These are phyloP conservation scores for Stropharia rugosoannulata DNA, from an alignment of 768 basidiomycete species.

Conservation along the genomic window DNA sequence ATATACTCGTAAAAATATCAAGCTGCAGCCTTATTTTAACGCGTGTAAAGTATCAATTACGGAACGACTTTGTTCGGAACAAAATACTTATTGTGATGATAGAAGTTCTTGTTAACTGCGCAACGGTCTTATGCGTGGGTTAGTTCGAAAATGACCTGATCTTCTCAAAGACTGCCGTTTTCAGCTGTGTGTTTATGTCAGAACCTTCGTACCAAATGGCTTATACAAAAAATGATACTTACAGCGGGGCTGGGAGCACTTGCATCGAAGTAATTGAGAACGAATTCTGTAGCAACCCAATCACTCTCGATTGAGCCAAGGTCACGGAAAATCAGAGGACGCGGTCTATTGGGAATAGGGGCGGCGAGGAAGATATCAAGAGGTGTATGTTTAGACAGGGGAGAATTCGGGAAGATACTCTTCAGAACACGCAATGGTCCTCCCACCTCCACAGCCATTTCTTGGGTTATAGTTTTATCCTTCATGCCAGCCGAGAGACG, in stretches of 20 bases:
- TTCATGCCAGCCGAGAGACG: constrained; percentile 55
- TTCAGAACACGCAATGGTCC: constrained; percentile 72
- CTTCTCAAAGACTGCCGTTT: constrained; percentile 44
- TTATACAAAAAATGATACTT: constrained; percentile 20
- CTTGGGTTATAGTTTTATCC: constrained; percentile 52
- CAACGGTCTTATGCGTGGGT: neutral
- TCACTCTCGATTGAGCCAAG: constrained; percentile 69
- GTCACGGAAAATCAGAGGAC: constrained; percentile 66
- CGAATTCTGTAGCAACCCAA: constrained; percentile 75
- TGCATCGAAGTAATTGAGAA: constrained; percentile 74
- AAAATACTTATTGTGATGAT: no score
- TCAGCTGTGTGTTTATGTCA: constrained; percentile 37
- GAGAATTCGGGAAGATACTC: constrained; percentile 71
- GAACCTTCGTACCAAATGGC: neutral
- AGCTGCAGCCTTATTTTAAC: no score
- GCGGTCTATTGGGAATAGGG: constrained; percentile 49
- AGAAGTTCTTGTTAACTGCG: no score
- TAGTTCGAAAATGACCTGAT: constrained; percentile 3
- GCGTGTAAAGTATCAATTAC: no score
- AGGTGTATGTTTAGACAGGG: constrained; percentile 63
- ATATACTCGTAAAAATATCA: no score
- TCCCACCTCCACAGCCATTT: constrained; percentile 54
- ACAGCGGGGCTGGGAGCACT: constrained; percentile 72
- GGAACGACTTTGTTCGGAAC: no score
- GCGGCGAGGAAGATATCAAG: constrained; percentile 69